Conservation (phyloP, 306 rosid genomes). For the Corylus americana region DNA sequence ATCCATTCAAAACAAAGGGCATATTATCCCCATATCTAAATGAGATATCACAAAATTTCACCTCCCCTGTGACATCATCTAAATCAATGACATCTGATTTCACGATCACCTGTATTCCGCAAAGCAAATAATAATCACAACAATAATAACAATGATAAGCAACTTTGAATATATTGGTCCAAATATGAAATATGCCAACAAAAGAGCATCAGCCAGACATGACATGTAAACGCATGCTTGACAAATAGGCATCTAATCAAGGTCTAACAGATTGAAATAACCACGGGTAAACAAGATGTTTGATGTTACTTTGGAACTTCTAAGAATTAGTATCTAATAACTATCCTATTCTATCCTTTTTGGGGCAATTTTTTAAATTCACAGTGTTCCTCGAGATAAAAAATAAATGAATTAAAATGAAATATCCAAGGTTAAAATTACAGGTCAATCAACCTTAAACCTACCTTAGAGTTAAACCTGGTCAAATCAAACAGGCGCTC, state of each 20-base stretch:
- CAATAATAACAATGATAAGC: not conserved
- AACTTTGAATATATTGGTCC: not conserved
- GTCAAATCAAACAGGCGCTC: slow-evolving; percentile 75
- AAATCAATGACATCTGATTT: slow-evolving; percentile 63
- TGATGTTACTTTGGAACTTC: not conserved
- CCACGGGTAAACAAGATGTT: not conserved
- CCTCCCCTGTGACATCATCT: slow-evolving; percentile 59
- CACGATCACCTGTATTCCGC: slow-evolving; percentile 61
- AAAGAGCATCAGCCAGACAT: not conserved
- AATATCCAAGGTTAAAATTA: not conserved
- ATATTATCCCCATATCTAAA: slow-evolving; percentile 57
- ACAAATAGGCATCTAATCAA: not conserved
- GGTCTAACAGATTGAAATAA: not conserved
- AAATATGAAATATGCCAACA: not conserved
- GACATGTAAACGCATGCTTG: not conserved
- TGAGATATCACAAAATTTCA: slow-evolving; percentile 69
- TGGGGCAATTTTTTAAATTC: not conserved
- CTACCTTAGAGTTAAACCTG: slow-evolving; percentile 61
- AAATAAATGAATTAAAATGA: not conserved
- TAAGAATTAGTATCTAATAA: not conserved
- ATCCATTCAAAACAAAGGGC: slow-evolving; percentile 60
- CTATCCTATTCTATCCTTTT: not conserved
- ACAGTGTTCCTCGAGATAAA: not conserved
- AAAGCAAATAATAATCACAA: slow-evolving; percentile 16
- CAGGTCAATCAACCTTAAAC: slow-evolving; percentile 16